Base-by-base conservation (phyloP, 2,329 filamentous ascomycete species). In the Huntiella bhutanensis region DNA sequence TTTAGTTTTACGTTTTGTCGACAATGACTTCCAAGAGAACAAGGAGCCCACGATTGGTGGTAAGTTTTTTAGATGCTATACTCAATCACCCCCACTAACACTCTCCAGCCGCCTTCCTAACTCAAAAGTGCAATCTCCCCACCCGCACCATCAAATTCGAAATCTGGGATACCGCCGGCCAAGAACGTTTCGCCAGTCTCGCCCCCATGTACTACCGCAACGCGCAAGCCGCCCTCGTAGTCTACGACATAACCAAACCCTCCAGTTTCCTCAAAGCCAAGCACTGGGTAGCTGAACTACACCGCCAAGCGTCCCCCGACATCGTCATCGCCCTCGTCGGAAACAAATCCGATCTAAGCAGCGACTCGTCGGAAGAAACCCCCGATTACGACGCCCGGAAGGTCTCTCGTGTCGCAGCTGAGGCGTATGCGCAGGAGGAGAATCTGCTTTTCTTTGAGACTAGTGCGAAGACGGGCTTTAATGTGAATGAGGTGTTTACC, bases 161-260 rank as follows among this genome's bases (percentile, higher is more conserved):
- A 62, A 96, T 98, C 58, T 98, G 88, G 88, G 88, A 98, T 68
- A 96, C 88, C 12, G 88, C 91, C 38, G 88, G 88, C 59, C 88
- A 98, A 65, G 88, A 98, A 69, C 84, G 88, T 53, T 98, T 96
- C 60, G 88, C 88, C 56, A 92, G 83, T 44, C 76, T 96, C 51
- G 91, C 91, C 45, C 91, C 88, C 56, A 96, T 96, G 91, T 98
- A 98, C 73, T 96, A 96, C 70, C 86, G 88, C 64, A 96, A 98
- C 62, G 91, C 91, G 44, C 88, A 96, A 67, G 86, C 87, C 53
- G 91, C 91, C 11, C 82, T 98, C 54, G 88, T 98, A 52, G 88
- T 96, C 60, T 98, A 96, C 75, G 88, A 98, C 61, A 79, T 98
- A 56, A 98, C 91, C 52, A 96, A 96, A 64, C 82, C 87, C 38